Base-by-base conservation (phyloP, 1,284 basidiomycete genomes). In the Trametes polyzona region DNA sequence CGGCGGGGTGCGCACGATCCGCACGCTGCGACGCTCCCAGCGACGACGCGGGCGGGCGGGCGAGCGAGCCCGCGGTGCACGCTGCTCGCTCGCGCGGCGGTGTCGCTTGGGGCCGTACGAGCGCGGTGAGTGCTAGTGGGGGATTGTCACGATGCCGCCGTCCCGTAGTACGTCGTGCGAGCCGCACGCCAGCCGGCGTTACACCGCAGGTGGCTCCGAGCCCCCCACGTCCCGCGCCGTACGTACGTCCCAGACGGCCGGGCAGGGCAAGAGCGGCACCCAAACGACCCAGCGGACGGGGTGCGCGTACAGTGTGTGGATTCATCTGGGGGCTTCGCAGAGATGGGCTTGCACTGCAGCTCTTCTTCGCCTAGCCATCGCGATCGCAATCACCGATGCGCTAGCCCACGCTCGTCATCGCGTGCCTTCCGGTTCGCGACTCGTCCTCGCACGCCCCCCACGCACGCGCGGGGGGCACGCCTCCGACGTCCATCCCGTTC, bases 341-440 rank as follows among this genome's bases (percentile, higher is more conserved):
- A 39, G 19, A 26, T 24, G 40, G n/a, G 23, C 16, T 42, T 47
- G 23, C 17, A 42, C 57, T n/a, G n/a, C n/a, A n/a, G 26, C 27
- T 32, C 19, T n/a, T 4, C 32, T 29, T 36, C 17, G 43, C 48
- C n/a, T n/a, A 43, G 44, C 52, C 44, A 58, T 58, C 57, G 51
- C 60, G 60, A 62, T 58, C 17, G 35, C 47, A 19, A 62, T 62
- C 60, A 47, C 57, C 57, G 60, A 58, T 58, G 51, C 46, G 26
- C 44, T 35, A 24, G 29, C 10, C 17, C 35, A 19, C 37, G 26
- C 27, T 44, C 56, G 47, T 49, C 56, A 41, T 52, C 47, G 55
- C 32, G 48, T 51, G 55, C 48, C 55, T 57, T 37, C 32, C 30
- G 39, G 37, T 30, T 54, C 52, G 52, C 37, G 11, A 42, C 16